These are phyloP conservation scores for Diaporthe helianthi DNA, from an alignment of 2,329 filamentous ascomycete genomes.

Conservation along the genomic window DNA sequence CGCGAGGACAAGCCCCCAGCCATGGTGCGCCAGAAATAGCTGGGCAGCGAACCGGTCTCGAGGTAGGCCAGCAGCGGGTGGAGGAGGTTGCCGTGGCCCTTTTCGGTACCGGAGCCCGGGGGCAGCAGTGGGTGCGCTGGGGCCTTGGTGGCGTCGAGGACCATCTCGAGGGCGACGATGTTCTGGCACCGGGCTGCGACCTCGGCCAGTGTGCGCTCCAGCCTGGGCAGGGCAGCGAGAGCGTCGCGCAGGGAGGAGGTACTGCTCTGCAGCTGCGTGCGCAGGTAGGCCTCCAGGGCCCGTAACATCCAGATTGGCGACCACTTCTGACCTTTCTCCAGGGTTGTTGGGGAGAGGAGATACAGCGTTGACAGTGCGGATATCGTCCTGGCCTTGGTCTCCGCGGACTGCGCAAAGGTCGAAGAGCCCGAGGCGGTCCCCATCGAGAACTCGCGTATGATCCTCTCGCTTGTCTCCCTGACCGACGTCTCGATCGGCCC, in stretches of 20 bases:
- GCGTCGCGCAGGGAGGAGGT: slow-evolving; percentile 77
- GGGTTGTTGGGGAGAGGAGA: slow-evolving; percentile 74
- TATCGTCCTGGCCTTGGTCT: slow-evolving; percentile 74
- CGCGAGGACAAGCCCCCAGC: slow-evolving; percentile 77
- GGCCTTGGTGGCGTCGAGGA: slow-evolving; percentile 73
- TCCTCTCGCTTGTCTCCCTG: slow-evolving; percentile 76
- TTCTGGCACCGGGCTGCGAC: slow-evolving; percentile 88
- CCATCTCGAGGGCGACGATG: slow-evolving; percentile 82
- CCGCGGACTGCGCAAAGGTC: slow-evolving; percentile 69
- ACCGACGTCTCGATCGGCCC: slow-evolving; percentile 76
- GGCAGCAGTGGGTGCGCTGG: slow-evolving; percentile 73
- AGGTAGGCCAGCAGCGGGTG: slow-evolving; percentile 77
- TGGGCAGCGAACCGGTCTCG: slow-evolving; percentile 85
- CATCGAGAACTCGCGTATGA: slow-evolving; percentile 84
- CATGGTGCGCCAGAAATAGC: slow-evolving; percentile 92
- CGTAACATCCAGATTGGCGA: slow-evolving; percentile 76
- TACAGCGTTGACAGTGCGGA: slow-evolving; percentile 81
- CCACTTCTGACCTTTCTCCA: slow-evolving; percentile 60
- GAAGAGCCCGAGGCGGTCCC: slow-evolving; percentile 52
- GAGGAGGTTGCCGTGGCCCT: slow-evolving; percentile 62
- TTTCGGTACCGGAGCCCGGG: slow-evolving; percentile 40
- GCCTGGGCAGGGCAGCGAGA: slow-evolving; percentile 78
- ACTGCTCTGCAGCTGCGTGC: slow-evolving; percentile 80
- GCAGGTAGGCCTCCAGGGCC: slow-evolving; percentile 81
- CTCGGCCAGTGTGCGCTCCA: slow-evolving; percentile 84